phyloP scores from a whole-genome alignment of 2,329 filamentous ascomycete genomes.

The Fusarium circinatum region DNA sequence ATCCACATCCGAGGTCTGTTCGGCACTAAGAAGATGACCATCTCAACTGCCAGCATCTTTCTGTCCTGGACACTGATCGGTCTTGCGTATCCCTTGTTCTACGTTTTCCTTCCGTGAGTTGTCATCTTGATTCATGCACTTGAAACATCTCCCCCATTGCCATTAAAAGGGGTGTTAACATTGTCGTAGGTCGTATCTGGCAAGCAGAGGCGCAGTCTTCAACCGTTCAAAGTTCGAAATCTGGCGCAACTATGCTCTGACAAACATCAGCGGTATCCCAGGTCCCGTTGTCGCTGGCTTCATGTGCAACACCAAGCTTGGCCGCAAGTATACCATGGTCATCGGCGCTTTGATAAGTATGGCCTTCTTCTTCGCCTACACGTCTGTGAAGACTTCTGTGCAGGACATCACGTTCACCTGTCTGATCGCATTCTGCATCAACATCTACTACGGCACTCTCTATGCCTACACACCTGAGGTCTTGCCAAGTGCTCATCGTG shows the following conservation, averaged over 20 bases:
- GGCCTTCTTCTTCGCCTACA: slow-evolving; percentile 22
- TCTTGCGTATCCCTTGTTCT: slow-evolving; percentile 78
- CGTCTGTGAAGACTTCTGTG: slow-evolving; percentile 14
- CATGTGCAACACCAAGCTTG: slow-evolving; percentile 58
- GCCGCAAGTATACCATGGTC: slow-evolving; percentile 25
- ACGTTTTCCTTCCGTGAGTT: slow-evolving; percentile 73
- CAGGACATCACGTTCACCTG: slow-evolving; percentile 20
- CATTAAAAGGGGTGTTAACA: not conserved
- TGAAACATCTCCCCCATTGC: not conserved
- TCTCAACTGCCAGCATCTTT: slow-evolving; percentile 16
- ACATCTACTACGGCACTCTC: slow-evolving; percentile 78
- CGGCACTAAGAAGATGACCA: slow-evolving; percentile 3
- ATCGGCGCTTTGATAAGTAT: slow-evolving; percentile 9
- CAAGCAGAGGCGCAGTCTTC: not conserved
- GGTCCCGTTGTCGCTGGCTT: slow-evolving; percentile 76
- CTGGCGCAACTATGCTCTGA: slow-evolving; percentile 56
- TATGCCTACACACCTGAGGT: slow-evolving; percentile 72
- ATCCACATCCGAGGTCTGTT: slow-evolving; percentile 11
- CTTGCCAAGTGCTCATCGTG: slow-evolving; percentile 74
- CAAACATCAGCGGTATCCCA: slow-evolving; percentile 73
- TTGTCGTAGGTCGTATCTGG: slow-evolving; percentile 62
- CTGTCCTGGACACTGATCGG: slow-evolving; percentile 64
- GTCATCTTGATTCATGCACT: not conserved
- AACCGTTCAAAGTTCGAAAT: slow-evolving; percentile 5
- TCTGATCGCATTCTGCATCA: slow-evolving; percentile 66